These are phyloP conservation scores for Penicillium salamii DNA, from an alignment of 495 filamentous ascomycete species.

Conservation along the genomic window DNA sequence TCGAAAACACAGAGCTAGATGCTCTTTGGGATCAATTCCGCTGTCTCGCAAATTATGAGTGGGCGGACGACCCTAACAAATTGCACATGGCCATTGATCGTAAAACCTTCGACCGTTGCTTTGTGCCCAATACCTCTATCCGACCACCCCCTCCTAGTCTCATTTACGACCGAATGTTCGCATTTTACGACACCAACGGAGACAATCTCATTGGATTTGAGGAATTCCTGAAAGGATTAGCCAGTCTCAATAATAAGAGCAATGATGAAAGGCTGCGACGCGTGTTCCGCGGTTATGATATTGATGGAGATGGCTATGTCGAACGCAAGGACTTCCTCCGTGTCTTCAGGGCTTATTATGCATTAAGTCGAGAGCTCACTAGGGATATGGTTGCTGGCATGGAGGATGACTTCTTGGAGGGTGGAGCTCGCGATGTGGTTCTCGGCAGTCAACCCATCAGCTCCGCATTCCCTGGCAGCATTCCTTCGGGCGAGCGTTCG, in stretches of 20 bases:
- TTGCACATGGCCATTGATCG: conserved; percentile 83
- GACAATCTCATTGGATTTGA: conserved; percentile 91
- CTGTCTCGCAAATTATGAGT: conserved; percentile 82
- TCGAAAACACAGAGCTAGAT: conserved; percentile 81
- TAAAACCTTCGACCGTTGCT: conserved; percentile 84
- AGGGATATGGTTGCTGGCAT: conserved; percentile 77
- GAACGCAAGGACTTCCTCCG: conserved; percentile 86
- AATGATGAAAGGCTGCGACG: conserved; percentile 62
- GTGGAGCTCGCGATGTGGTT: conserved; percentile 70
- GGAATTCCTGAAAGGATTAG: conserved; percentile 84
- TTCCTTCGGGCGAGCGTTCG: conserved; percentile 56
- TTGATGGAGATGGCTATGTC: conserved; percentile 85
- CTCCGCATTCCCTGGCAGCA: conserved; percentile 63
- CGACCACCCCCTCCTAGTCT: conserved; percentile 77
- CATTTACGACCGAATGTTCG: conserved; percentile 93
- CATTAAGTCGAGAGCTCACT: conserved; percentile 79
- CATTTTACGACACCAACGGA: conserved; percentile 88
- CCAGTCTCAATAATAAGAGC: conserved; percentile 71
- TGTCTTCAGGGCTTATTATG: conserved; percentile 88
- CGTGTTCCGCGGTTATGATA: conserved; percentile 87
- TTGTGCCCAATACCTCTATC: conserved; percentile 77
- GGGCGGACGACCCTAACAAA: conserved; percentile 75
- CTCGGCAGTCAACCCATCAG: conserved; percentile 76
- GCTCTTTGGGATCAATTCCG: conserved; percentile 96
- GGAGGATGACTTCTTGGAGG: conserved; percentile 76